phyloP scores from a whole-genome alignment of 1,139 yeast genomes.

The Pneumocystis jirovecii region DNA sequence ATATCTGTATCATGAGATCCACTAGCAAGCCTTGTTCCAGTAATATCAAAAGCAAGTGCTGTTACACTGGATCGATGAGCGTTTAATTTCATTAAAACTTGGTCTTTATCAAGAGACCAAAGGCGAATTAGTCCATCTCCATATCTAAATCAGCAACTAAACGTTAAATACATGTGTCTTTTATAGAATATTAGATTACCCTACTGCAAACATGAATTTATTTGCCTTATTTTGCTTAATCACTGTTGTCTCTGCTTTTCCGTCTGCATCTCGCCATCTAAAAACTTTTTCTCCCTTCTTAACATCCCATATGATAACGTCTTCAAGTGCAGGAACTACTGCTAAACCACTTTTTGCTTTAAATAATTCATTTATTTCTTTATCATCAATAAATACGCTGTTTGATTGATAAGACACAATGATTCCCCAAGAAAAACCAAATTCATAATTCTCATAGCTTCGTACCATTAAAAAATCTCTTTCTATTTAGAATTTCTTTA shows the following conservation, averaged over 20 bases:
- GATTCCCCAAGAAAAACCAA: not conserved
- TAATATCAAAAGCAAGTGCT: constrained; percentile 49
- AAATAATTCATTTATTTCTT: not conserved
- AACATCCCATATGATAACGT: constrained; percentile 76
- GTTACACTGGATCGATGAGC: constrained; percentile 78
- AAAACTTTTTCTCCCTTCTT: constrained; percentile 54
- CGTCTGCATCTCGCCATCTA: constrained; percentile 16
- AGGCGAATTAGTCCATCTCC: constrained; percentile 74
- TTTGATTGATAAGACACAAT: not conserved
- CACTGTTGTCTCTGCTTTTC: constrained; percentile 16
- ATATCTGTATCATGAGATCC: constrained; percentile 77
- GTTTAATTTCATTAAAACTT: constrained; percentile 62
- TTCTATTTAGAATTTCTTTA: not conserved
- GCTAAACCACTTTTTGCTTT: constrained; percentile 40
- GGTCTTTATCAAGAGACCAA: constrained; percentile 78
- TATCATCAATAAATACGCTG: not conserved
- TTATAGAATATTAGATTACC: constrained; percentile 22
- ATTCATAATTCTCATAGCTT: not conserved
- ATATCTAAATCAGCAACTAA: constrained; percentile 24
- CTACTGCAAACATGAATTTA: constrained; percentile 68
- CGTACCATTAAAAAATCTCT: not conserved
- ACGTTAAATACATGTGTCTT: not conserved
- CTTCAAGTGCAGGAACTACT: constrained; percentile 72
- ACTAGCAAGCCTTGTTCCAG: constrained; percentile 73
- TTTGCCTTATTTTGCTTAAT: constrained; percentile 20